A percentile compares a stretch with the other conserved stretches of the same genome.
These are phyloP conservation scores for Trichoderma gamsii DNA, from an alignment of 495 filamentous ascomycete genomes.

Conservation along the genomic window DNA sequence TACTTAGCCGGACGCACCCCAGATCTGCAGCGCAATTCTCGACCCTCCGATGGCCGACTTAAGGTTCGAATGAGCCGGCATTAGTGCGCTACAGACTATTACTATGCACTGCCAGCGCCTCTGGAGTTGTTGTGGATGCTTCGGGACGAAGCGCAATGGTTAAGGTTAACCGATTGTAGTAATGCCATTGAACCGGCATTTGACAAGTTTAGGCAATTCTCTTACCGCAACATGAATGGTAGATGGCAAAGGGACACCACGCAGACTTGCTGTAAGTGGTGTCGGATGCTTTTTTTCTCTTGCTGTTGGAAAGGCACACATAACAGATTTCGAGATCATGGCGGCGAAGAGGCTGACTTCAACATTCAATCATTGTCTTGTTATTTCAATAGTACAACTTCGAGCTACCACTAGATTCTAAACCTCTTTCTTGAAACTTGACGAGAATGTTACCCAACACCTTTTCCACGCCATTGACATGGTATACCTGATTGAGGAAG, in stretches of 20 bases:
- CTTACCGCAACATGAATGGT: background rate
- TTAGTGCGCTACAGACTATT: background rate
- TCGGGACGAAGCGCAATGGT: background rate
- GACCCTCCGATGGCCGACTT: background rate
- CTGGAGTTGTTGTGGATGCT: background rate
- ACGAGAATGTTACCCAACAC: too few species aligned
- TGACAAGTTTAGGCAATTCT: slow-evolving; percentile 1
- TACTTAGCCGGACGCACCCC: background rate
- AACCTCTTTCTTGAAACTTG: too few species aligned
- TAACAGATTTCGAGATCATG: too few species aligned
- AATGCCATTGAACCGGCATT: slow-evolving; percentile 1
- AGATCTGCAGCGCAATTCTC: background rate
- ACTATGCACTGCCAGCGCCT: background rate
- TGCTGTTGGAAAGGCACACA: too few species aligned
- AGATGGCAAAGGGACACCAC: background rate
- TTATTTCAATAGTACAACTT: too few species aligned
- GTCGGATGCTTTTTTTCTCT: too few species aligned
- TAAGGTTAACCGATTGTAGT: background rate
- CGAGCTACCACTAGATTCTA: too few species aligned
- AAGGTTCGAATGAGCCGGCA: background rate
- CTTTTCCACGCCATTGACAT: too few species aligned
- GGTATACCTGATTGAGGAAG: too few species aligned
- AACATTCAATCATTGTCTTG: too few species aligned
- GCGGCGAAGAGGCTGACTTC: too few species aligned
- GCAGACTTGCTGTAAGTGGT: background rate